Conservation (phyloP, 1,284 basidiomycete species). For the Phylloboletellus chloephorus region DNA sequence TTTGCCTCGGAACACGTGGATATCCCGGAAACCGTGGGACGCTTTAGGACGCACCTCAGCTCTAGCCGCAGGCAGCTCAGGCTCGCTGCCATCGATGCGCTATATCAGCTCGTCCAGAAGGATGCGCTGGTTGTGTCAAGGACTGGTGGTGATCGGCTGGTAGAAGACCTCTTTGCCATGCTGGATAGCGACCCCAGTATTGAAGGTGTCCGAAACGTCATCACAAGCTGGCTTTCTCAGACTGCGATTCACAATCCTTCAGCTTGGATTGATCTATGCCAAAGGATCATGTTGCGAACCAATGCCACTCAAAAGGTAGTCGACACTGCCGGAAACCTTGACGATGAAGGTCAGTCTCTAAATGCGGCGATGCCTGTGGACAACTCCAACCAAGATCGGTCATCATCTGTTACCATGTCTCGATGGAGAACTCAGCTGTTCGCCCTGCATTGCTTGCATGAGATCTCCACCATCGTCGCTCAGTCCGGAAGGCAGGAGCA, state of each 20-base stretch:
- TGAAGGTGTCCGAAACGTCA: slow-evolving; percentile 92
- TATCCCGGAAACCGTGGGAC: slow-evolving; percentile 70
- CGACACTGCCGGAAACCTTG: slow-evolving; percentile 62
- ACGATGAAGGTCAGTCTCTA: slow-evolving; percentile 90
- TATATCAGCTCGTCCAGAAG: slow-evolving; percentile 96
- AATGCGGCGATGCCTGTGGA: slow-evolving; percentile 47
- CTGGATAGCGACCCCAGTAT: slow-evolving; percentile 91
- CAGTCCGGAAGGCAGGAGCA: slow-evolving; percentile 76
- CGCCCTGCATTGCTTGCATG: slow-evolving; percentile 88
- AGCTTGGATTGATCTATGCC: slow-evolving; percentile 97
- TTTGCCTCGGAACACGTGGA: slow-evolving; percentile 84
- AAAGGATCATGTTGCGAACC: slow-evolving; percentile 90
- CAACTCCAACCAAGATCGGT: slow-evolving; percentile 31
- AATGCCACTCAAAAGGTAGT: slow-evolving; percentile 74
- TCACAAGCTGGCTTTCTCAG: slow-evolving; percentile 92
- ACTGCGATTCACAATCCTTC: slow-evolving; percentile 90
- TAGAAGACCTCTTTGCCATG: slow-evolving; percentile 93
- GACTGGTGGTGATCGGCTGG: slow-evolving; percentile 88
- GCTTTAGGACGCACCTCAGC: slow-evolving; percentile 71
- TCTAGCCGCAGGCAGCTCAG: slow-evolving; percentile 82
- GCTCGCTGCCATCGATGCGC: slow-evolving; percentile 88
- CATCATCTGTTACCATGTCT: slow-evolving; percentile 50
- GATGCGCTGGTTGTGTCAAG: slow-evolving; percentile 91
- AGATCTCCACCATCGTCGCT: slow-evolving; percentile 76
- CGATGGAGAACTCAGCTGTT: slow-evolving; percentile 98